Evolutionary conservation across 2,329 filamentous ascomycete species (phyloP), one percentile per base, ranked within the genome.

Genomic region (Phaeosphaeriaceae sp.): DNA sequence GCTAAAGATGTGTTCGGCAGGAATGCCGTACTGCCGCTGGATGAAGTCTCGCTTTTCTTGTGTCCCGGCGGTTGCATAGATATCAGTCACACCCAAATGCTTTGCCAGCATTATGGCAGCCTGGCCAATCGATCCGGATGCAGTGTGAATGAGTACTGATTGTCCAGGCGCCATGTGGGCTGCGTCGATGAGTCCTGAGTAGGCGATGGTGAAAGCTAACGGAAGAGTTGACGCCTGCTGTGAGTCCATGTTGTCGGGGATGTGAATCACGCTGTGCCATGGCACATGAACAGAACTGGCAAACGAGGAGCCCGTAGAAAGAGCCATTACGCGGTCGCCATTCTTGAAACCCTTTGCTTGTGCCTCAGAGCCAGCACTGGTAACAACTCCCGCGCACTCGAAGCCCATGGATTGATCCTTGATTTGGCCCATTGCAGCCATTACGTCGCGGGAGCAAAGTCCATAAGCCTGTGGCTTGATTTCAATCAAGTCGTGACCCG

Each of bases 1-100:
- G 54, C 41, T 58, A 55, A 76, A 74, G 50, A 76, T 75, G 40
- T 71, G 61, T 24, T 68, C 61, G n/a, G 62, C 61, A 1, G 60
- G 56, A 17, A 76, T 54, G 25, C 9, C 25, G 7, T 56, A 52
- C 22, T 59, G 50, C 3, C 53, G 21, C 53, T 45, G 57, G n/a
- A 55, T 50, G 1, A 68, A 52, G 24, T 58, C 40, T 13, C 59
- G 52, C 58, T 65, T 62, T 46, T 66, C 48, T 13, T 61, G 19
- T 11, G 55, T 51, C 3, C 61, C 61, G 7, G 69, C 67, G 3
- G 68, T 71, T 10, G 58, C 65, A 13, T 51, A 68, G 40, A 71
- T 54, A n/a, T 55, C 49, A 1, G 54, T 58, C 4, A 53, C 63
- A 22, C 42, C 42, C 19, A 19, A 19, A 45, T 24, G 15, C 19